Conservation (phyloP, 495 filamentous ascomycete genomes). For the Tuber umbilicatum region DNA sequence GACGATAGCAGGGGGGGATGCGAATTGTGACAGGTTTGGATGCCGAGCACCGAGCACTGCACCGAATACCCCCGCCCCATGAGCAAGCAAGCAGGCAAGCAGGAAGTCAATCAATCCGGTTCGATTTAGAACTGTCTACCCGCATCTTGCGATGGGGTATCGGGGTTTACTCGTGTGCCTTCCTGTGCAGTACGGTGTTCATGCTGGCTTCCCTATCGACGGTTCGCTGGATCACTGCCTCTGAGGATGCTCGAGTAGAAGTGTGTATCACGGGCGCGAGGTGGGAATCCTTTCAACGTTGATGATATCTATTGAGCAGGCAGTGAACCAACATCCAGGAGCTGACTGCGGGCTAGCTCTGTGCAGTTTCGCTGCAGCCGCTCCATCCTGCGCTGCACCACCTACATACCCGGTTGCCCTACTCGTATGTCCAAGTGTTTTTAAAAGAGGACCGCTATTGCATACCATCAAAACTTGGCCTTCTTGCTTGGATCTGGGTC, state of each 20-base stretch:
- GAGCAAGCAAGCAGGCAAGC: no score
- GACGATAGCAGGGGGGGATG: background rate
- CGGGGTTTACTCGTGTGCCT: background rate
- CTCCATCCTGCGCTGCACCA: conserved; percentile 2
- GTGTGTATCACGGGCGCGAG: background rate
- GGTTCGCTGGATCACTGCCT: background rate
- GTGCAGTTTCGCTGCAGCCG: background rate
- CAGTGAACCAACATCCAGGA: background rate
- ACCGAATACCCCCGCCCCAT: background rate
- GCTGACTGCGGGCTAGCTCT: background rate
- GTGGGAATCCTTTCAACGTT: background rate
- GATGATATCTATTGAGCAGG: background rate
- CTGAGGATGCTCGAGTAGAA: background rate
- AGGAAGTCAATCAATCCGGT: background rate
- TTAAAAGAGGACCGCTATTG: no score
- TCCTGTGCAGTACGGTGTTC: background rate
- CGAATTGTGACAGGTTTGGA: background rate
- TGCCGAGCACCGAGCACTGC: background rate
- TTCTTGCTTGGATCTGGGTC: no score
- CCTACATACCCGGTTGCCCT: conserved; percentile 5
- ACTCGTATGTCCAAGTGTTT: background rate
- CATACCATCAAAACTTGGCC: no score
- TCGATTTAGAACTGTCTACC: background rate
- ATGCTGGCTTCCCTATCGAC: background rate
- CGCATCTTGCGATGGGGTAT: background rate